These are phyloP conservation scores for Herpetomonas samuelpessoai DNA, from an alignment of 208 protist species.

Conservation along the genomic window DNA sequence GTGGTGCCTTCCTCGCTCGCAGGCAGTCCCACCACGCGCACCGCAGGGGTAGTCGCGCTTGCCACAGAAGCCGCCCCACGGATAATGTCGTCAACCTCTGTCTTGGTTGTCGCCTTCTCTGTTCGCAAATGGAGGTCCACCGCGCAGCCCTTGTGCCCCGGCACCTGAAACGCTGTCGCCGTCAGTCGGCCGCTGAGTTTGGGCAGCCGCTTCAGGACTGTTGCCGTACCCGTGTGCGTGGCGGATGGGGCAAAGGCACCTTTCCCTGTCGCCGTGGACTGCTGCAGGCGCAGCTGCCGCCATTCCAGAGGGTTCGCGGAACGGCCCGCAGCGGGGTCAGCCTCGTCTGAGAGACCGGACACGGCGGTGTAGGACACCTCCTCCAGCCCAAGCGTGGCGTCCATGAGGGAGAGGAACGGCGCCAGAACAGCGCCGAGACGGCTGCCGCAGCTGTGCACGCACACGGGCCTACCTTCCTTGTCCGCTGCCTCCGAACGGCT, in stretches of 20 bases:
- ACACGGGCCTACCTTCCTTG: too few species aligned
- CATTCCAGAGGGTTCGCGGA: conserved; percentile 93
- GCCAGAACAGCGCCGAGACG: conserved; percentile 99
- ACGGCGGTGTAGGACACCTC: conserved; percentile 98
- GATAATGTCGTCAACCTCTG: conserved; percentile 91
- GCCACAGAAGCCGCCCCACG: conserved; percentile 80
- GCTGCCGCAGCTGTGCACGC: conserved; percentile 96
- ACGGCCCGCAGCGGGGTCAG: conserved; percentile 95
- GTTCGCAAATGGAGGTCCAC: conserved; percentile 95
- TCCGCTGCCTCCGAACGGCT: background rate
- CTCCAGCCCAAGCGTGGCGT: conserved; percentile 94
- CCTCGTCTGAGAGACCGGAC: conserved; percentile 94
- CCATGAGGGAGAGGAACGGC: conserved; percentile 93
- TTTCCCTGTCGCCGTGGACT: conserved; percentile 90
- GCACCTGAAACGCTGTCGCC: conserved; percentile 97
- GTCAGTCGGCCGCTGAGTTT: conserved; percentile 52
- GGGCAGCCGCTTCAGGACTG: conserved; percentile 93
- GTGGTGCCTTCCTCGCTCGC: too few species aligned
- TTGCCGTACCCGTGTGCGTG: conserved; percentile 95
- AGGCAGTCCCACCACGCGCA: too few species aligned
- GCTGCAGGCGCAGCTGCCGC: conserved; percentile 88
- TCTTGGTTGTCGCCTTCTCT: conserved; percentile 83
- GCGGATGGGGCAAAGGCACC: conserved; percentile 87
- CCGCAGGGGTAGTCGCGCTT: too few species aligned
- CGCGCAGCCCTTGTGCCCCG: conserved; percentile 96